Evolutionary conservation across 129 eudicot genomes (phyloP).

Genomic region (Centella asiatica): DNA sequence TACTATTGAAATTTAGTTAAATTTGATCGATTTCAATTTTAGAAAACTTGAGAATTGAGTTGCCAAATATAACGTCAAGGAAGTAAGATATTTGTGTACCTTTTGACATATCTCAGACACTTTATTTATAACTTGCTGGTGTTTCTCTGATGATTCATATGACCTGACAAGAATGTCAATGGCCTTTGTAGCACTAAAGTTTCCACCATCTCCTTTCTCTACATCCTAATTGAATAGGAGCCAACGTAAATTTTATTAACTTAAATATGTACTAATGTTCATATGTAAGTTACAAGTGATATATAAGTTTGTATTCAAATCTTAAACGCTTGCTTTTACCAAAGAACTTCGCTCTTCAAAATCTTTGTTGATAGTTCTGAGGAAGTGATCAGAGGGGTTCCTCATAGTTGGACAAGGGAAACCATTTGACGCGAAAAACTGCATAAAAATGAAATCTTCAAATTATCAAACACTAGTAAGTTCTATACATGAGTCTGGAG

Average conservation of each 20-base stretch:
- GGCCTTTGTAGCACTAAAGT: constrained; percentile 6
- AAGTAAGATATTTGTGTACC: constrained; percentile 10
- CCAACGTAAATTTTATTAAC: too few relatives aligned
- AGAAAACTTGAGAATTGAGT: too few relatives aligned
- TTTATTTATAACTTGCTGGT: constrained; percentile 12
- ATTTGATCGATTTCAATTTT: too few relatives aligned
- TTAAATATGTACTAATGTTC: neutral
- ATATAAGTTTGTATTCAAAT: too few relatives aligned
- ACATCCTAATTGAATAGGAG: constrained; percentile 22
- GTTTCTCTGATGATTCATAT: constrained; percentile 15
- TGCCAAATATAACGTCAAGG: too few relatives aligned
- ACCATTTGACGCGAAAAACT: constrained; percentile 30
- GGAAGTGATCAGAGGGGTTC: constrained; percentile 38
- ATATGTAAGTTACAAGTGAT: too few relatives aligned
- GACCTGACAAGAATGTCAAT: constrained; percentile 15
- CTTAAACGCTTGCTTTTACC: constrained; percentile 2
- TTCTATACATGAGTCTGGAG: neutral
- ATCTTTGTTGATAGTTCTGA: constrained; percentile 29
- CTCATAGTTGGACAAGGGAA: constrained; percentile 32
- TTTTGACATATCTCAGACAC: constrained; percentile 13
- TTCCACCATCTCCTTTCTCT: constrained; percentile 14
- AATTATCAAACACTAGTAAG: neutral
- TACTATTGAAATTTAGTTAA: too few relatives aligned
- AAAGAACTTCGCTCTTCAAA: too few relatives aligned
- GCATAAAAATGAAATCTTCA: neutral